These are phyloP conservation scores for Plasmodium knowlesi DNA, from an alignment of 169 alveolate species.

Conservation along the genomic window DNA sequence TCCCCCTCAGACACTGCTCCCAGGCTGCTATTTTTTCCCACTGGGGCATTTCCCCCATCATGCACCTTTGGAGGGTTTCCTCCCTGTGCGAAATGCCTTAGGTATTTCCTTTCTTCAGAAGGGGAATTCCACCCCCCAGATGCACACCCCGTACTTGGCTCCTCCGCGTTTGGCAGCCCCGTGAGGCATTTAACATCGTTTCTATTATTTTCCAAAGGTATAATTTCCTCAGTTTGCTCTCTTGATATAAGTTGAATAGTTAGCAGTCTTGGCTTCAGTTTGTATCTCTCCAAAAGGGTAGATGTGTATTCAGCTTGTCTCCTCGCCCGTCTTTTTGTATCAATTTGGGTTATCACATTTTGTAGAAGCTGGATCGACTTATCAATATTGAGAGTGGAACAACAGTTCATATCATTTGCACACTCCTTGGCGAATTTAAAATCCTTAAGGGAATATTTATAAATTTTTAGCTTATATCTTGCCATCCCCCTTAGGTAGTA, in stretches of 20 bases:
- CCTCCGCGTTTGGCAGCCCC: background rate
- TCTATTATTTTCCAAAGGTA: background rate
- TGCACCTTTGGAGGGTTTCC: background rate
- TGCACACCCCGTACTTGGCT: background rate
- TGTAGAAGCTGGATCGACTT: slow-evolving; percentile 41
- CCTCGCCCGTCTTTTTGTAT: slow-evolving; percentile 42
- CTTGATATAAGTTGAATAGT: slow-evolving; percentile 33
- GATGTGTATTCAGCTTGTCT: slow-evolving; percentile 63
- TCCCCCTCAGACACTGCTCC: background rate
- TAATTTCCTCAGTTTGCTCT: background rate
- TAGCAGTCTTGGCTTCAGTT: slow-evolving; percentile 29
- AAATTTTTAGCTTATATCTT: slow-evolving; percentile 67
- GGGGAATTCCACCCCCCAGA: background rate
- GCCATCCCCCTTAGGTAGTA: slow-evolving; percentile 74
- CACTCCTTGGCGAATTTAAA: slow-evolving; percentile 38
- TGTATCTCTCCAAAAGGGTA: slow-evolving; percentile 5
- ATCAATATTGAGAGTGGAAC: background rate
- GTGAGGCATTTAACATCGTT: background rate
- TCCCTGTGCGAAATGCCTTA: background rate
- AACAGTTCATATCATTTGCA: background rate
- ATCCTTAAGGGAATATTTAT: slow-evolving; percentile 44
- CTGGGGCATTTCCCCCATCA: background rate
- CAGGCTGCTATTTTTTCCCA: background rate
- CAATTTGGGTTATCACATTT: slow-evolving; percentile 43
- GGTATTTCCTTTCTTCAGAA: background rate